A percentile compares a stretch with the other conserved stretches of the same genome.
Evolutionary conservation across 805 yeast species (phyloP).

Genomic region (Candida manassasensis): DNA sequence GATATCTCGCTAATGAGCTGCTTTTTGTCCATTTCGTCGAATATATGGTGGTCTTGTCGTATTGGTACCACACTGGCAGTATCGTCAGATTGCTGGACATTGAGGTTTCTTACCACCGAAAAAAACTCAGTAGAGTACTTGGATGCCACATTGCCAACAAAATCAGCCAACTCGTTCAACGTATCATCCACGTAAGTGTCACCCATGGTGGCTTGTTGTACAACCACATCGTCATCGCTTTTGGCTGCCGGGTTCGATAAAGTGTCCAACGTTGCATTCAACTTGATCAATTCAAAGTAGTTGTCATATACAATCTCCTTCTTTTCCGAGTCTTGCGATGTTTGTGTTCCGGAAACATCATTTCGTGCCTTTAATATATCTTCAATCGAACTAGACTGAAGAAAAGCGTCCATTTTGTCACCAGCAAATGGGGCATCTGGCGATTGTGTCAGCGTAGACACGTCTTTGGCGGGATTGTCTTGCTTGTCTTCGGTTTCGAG

Average conservation of each 20-base stretch:
- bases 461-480: constrained; percentile 5
- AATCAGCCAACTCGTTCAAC: constrained; percentile 20
- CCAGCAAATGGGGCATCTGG: too few relatives aligned
- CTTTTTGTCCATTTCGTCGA: constrained; percentile 9
- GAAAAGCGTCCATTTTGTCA: constrained; percentile 16
- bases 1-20: constrained; percentile 7
- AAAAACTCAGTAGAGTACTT: constrained; percentile 9
- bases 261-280: constrained; percentile 48
- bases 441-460: constrained; percentile 5
- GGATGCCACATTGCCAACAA: constrained; percentile 15
- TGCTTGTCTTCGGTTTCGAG: too few relatives aligned
- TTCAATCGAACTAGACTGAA: constrained; percentile 20
- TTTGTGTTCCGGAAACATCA: constrained; percentile 40
- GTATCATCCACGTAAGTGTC: constrained; percentile 16
- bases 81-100: constrained; percentile 9
- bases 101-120: neutral
- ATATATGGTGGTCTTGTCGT: constrained; percentile 7
- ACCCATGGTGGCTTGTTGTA: constrained; percentile 8
- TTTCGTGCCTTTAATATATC: constrained; percentile 30
- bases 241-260: constrained; percentile 12
- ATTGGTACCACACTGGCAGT: constrained; percentile 15
- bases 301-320: constrained; percentile 72
- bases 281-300: constrained; percentile 66
- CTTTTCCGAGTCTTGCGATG: constrained; percentile 53
- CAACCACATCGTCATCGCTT: constrained; percentile 1